Evolutionary conservation across 148 eudicot species (phyloP).

Genomic region (Vaccinium macrocarpon): DNA sequence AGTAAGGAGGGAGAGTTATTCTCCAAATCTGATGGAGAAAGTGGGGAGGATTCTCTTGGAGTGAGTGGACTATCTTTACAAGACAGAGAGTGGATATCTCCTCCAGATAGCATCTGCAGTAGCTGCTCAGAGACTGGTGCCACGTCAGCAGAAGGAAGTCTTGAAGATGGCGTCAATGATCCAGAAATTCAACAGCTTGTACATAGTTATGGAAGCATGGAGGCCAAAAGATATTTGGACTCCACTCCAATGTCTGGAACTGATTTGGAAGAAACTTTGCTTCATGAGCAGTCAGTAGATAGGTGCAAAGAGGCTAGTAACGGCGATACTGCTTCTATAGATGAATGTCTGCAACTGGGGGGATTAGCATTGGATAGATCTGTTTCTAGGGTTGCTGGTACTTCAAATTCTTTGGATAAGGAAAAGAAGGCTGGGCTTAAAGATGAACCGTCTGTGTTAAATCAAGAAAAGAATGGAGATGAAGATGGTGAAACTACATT

Average conservation of each 20-base stretch:
- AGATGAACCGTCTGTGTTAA: slow-evolving; percentile 38
- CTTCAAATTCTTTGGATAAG: slow-evolving; percentile 24
- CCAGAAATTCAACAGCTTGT: slow-evolving; percentile 40
- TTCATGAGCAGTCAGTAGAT: slow-evolving; percentile 26
- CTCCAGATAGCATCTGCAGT: slow-evolving; percentile 72
- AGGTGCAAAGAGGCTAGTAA: slow-evolving; percentile 28
- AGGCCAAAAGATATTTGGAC: slow-evolving; percentile 26
- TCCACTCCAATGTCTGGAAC: slow-evolving; percentile 27
- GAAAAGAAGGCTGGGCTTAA: slow-evolving; percentile 34
- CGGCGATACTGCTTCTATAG: slow-evolving; percentile 23
- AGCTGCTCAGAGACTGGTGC: slow-evolving; percentile 52
- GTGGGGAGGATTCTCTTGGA: slow-evolving; percentile 34
- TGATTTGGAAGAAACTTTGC: slow-evolving; percentile 24
- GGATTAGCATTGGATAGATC: slow-evolving; percentile 27
- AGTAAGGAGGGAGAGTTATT: slow-evolving; percentile 38
- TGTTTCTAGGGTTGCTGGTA: slow-evolving; percentile 23
- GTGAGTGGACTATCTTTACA: slow-evolving; percentile 34
- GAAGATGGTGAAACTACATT: slow-evolving; percentile 34
- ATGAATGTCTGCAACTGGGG: slow-evolving; percentile 27
- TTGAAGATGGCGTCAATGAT: slow-evolving; percentile 45
- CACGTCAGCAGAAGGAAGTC: slow-evolving; percentile 43
- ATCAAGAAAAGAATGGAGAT: slow-evolving; percentile 41
- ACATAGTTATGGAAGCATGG: slow-evolving; percentile 28
- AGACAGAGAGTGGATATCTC: slow-evolving; percentile 87
- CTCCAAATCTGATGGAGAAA: slow-evolving; percentile 42